Conservation (phyloP, 495 filamentous ascomycete species). For the Choiromyces venosus region DNA sequence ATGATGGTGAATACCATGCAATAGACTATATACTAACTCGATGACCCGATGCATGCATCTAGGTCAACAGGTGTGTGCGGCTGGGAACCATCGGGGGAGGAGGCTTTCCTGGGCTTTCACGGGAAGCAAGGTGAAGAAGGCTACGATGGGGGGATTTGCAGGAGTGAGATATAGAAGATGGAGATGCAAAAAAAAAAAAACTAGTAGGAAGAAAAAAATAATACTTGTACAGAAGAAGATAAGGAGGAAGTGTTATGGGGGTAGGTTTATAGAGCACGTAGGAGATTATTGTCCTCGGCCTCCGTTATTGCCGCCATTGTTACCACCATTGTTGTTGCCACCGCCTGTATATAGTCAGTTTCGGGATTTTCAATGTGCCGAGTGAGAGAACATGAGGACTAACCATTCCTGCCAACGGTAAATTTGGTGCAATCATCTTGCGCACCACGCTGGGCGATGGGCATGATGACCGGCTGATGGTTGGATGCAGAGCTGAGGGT, state of each 20-base stretch:
- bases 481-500: constrained; percentile 61
- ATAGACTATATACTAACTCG: constrained; percentile 2
- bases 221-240: constrained; percentile 3
- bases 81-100: not conserved
- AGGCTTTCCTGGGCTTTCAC: not conserved
- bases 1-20: not conserved
- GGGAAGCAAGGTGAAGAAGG: not conserved
- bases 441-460: constrained; percentile 64
- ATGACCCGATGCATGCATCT: not conserved
- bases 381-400: constrained; percentile 37
- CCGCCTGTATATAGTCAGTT: constrained; percentile 23
- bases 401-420: constrained; percentile 43
- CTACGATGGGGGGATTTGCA: not conserved
- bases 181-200: not conserved
- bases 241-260: not conserved
- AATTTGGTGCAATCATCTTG: constrained; percentile 68
- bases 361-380: not conserved
- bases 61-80: not conserved
- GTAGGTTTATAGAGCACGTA: not conserved
- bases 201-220: not conserved
- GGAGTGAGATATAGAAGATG: not conserved
- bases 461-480: constrained; percentile 72
- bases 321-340: constrained; percentile 30
- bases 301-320: constrained; percentile 29
- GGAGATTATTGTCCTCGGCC: constrained; percentile 11